Evolutionary conservation across 2,329 filamentous ascomycete species (phyloP).

Genomic region (Pseudopithomyces chartarum): DNA sequence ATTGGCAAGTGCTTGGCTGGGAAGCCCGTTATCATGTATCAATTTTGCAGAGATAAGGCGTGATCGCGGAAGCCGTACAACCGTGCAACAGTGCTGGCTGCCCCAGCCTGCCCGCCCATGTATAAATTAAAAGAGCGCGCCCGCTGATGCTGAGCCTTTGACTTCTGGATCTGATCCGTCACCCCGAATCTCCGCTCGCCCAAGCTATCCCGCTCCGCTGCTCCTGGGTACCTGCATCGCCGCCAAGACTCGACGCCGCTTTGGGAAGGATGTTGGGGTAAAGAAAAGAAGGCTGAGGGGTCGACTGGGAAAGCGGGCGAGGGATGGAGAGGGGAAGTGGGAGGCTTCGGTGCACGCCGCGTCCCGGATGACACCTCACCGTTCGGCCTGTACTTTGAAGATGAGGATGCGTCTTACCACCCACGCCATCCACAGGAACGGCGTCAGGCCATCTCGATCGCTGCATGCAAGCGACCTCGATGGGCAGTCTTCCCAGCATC

Average conservation of each 20-base stretch:
- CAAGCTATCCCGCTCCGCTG: conserved; percentile 19
- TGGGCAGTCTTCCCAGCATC: not conserved
- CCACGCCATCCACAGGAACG: not conserved
- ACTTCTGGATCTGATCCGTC: not conserved
- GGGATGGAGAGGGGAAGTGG: not conserved
- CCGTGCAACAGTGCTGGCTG: conserved; percentile 1
- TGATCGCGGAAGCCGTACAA: conserved; percentile 28
- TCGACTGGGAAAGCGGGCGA: not conserved
- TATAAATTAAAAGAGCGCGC: conserved; percentile 11
- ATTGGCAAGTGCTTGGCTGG: conserved; percentile 23
- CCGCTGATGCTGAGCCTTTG: conserved; percentile 18
- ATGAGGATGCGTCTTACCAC: not conserved
- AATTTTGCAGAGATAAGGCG: conserved; percentile 42
- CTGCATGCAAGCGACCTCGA: not conserved
- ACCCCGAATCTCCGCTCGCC: not conserved
- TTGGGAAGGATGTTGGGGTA: not conserved
- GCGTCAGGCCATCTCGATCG: not conserved
- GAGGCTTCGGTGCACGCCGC: not conserved
- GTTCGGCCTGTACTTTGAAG: not conserved
- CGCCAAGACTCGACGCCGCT: conserved; percentile 9
- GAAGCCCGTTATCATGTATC: conserved; percentile 40
- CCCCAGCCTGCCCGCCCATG: not conserved
- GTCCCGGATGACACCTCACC: not conserved
- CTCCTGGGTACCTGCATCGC: conserved; percentile 8
- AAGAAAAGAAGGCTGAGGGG: not conserved